Conservation (phyloP, 2,329 filamentous ascomycete species). For the Botryotinia calthae region DNA sequence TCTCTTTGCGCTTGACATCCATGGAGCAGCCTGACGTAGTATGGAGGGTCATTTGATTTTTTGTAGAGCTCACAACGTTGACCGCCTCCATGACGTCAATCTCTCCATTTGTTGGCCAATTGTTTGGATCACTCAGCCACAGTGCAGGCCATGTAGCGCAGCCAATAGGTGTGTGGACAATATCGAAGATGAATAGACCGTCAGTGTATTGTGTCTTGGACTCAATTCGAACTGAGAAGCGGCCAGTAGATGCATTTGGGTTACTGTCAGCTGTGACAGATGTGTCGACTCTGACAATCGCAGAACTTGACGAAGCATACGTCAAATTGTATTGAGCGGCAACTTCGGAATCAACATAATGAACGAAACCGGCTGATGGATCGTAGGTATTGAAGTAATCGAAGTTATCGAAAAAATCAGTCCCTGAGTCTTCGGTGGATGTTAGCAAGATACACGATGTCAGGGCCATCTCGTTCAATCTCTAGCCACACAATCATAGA, state of each 20-base stretch:
- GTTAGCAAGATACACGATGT: slow-evolving; percentile 8
- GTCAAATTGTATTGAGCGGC: slow-evolving; percentile 56
- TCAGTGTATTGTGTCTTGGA: slow-evolving; percentile 53
- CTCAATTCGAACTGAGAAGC: slow-evolving; percentile 51
- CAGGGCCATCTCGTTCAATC: background rate
- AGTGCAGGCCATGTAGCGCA: slow-evolving; percentile 56
- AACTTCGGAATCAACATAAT: slow-evolving; percentile 41
- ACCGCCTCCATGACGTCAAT: slow-evolving; percentile 54
- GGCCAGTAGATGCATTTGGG: slow-evolving; percentile 50
- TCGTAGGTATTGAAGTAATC: slow-evolving; percentile 46
- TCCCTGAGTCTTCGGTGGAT: slow-evolving; percentile 37
- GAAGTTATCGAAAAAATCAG: slow-evolving; percentile 46
- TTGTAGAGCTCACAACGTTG: slow-evolving; percentile 42
- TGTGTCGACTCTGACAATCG: slow-evolving; percentile 60
- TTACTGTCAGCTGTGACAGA: slow-evolving; percentile 51
- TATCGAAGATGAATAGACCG: slow-evolving; percentile 57
- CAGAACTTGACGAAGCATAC: slow-evolving; percentile 52
- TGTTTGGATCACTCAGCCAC: slow-evolving; percentile 59
- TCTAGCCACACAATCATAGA: background rate
- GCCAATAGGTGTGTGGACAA: slow-evolving; percentile 57
- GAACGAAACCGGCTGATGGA: slow-evolving; percentile 46
- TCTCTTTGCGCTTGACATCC: slow-evolving; percentile 44
- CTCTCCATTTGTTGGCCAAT: slow-evolving; percentile 62
- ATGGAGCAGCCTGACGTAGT: slow-evolving; percentile 46
- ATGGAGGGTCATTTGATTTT: slow-evolving; percentile 48